These are phyloP conservation scores for Fusarium multiceps DNA, from an alignment of 2,329 filamentous ascomycete species.

Conservation along the genomic window DNA sequence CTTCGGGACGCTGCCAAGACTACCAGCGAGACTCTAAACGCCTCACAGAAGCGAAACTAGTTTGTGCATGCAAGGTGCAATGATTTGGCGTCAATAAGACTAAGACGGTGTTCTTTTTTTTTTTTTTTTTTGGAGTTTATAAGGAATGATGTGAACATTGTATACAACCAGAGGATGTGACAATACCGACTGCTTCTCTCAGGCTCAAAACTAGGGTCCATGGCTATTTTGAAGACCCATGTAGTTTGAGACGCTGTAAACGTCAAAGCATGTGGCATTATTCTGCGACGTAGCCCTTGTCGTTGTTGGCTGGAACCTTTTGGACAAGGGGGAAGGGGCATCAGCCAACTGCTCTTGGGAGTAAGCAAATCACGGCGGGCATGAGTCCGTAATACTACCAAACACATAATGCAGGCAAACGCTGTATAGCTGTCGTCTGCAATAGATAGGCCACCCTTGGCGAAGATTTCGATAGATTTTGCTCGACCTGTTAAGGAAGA, in stretches of 20 bases:
- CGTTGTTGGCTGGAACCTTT: not conserved
- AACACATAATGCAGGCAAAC: not conserved
- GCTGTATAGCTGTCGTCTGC: not conserved
- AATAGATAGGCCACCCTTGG: not conserved
- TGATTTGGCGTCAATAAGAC: slow-evolving; percentile 1
- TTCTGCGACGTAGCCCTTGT: not conserved
- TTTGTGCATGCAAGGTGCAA: slow-evolving; percentile 9
- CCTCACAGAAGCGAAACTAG: slow-evolving; percentile 40
- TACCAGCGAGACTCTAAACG: slow-evolving; percentile 65
- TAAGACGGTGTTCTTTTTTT: not conserved
- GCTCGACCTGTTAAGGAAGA: not conserved
- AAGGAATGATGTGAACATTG: not conserved
- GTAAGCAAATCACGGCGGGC: not conserved
- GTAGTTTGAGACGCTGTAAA: not conserved
- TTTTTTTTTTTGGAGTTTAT: not conserved
- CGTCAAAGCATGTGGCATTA: not conserved
- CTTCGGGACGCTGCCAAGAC: slow-evolving; percentile 81
- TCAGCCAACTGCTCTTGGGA: not conserved
- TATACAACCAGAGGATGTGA: not conserved
- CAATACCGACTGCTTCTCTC: not conserved
- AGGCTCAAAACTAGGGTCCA: not conserved
- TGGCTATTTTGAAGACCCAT: not conserved
- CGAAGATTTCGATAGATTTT: not conserved
- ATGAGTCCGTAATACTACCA: not conserved
- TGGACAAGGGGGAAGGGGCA: not conserved